These are phyloP conservation scores for Hyphopichia pseudoburtonii DNA, from an alignment of 1,139 yeast species.

Conservation along the genomic window DNA sequence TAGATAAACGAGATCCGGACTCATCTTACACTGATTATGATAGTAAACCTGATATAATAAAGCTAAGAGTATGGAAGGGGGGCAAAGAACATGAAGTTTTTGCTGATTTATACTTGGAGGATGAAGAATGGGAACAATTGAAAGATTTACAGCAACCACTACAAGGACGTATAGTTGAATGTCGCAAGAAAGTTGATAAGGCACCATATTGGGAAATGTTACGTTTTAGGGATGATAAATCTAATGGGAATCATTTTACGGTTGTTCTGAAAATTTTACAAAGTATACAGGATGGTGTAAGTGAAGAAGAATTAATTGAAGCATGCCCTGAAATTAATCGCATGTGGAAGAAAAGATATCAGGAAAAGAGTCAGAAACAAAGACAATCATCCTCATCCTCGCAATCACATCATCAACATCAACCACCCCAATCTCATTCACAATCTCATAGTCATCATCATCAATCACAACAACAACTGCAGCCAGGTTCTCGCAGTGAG, in stretches of 20 bases:
- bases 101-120: constrained; percentile 59
- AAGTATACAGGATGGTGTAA: constrained; percentile 85
- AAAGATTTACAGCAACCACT: constrained; percentile 75
- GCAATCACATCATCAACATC: constrained; percentile 1
- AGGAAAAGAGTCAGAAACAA: constrained; percentile 23
- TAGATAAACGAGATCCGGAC: constrained; percentile 70
- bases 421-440: not conserved
- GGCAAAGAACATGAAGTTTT: constrained; percentile 64
- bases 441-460: constrained; percentile 1
- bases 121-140: constrained; percentile 79
- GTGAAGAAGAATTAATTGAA: constrained; percentile 67
- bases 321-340: constrained; percentile 34
- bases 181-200: constrained; percentile 54
- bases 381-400: not conserved
- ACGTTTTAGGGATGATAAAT: constrained; percentile 90
- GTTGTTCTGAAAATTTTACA: constrained; percentile 80
- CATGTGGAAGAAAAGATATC: constrained; percentile 37
- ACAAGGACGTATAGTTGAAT: constrained; percentile 89
- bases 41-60: constrained; percentile 61
- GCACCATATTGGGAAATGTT: constrained; percentile 76
- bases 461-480: not conserved
- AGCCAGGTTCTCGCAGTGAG: too few relatives aligned
- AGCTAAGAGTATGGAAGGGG: constrained; percentile 81
- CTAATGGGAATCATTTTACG: constrained; percentile 78
- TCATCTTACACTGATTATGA: constrained; percentile 81